Conservation (phyloP, 2,329 filamentous ascomycete genomes). For the Coleophoma eucalyptorum region DNA sequence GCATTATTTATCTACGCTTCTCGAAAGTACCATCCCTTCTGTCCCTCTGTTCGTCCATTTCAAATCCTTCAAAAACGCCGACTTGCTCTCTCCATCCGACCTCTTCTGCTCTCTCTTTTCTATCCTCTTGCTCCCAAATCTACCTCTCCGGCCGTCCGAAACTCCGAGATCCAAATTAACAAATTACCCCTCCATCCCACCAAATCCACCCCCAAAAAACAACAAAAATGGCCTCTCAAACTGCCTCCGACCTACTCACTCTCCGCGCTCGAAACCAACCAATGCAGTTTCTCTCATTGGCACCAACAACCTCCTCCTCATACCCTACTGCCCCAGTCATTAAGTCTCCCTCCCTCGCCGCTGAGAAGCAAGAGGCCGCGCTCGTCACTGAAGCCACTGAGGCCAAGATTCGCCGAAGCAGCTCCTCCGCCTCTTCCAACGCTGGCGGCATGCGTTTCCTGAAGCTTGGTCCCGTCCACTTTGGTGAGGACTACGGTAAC, state of each 20-base stretch:
- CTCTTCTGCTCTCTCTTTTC: not conserved
- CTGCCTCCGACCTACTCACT: conserved; percentile 1
- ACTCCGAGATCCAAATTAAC: not conserved
- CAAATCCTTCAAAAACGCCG: not conserved
- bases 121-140: not conserved
- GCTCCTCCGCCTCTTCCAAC: conserved; percentile 1
- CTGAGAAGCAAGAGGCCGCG: not conserved
- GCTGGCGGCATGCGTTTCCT: conserved; percentile 15
- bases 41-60: not conserved
- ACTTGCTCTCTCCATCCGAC: not conserved
- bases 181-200: not conserved
- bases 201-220: not conserved
- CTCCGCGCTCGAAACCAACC: conserved; percentile 3
- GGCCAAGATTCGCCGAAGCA: not conserved
- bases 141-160: too few relatives aligned
- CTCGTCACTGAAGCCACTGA: not conserved
- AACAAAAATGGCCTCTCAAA: conserved; percentile 11
- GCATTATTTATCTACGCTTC: too few relatives aligned
- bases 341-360: conserved; percentile 2
- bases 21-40: not conserved
- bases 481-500: conserved; percentile 11
- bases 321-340: conserved; percentile 13
- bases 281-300: conserved; percentile 20
- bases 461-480: conserved; percentile 23
- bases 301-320: conserved; percentile 19